A percentile compares a stretch with the other conserved stretches of the same genome.
These are phyloP conservation scores for Cylindrodendrum hubeiense DNA, from an alignment of 2,329 filamentous ascomycete species.

Conservation along the genomic window DNA sequence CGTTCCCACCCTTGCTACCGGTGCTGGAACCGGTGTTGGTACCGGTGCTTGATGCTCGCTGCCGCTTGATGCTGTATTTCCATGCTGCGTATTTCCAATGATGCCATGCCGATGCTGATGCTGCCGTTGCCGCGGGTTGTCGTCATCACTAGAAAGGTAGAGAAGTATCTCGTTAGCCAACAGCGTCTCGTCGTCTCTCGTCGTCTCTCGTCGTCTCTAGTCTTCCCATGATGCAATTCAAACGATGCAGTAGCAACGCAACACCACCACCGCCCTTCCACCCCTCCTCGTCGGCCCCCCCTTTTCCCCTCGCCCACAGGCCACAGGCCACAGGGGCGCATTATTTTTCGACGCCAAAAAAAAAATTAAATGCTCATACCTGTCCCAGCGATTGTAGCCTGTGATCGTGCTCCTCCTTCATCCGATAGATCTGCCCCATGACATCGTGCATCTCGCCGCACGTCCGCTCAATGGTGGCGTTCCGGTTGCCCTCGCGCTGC, in stretches of 20 bases:
- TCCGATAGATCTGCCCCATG: conserved; percentile 66
- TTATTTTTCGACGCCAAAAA: not conserved
- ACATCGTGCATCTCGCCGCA: conserved; percentile 77
- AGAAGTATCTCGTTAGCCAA: conserved; percentile 8
- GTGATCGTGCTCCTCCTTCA: conserved; percentile 56
- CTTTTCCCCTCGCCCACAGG: conserved; percentile 10
- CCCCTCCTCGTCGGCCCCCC: conserved; percentile 4
- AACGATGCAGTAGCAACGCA: too few species aligned
- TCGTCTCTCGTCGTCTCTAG: not conserved
- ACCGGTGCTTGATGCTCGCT: conserved; percentile 3
- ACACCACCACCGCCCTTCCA: conserved; percentile 3
- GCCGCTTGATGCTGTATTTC: conserved; percentile 30
- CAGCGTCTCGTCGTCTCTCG: not conserved
- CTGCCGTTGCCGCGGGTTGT: not conserved
- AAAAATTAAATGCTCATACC: conserved; percentile 19
- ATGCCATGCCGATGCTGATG: not conserved
- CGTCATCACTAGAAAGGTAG: conserved; percentile 15
- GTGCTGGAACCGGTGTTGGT: not conserved
- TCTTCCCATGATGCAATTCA: not conserved
- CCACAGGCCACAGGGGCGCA: too few species aligned
- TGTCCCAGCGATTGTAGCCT: conserved; percentile 50
- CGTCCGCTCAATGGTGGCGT: conserved; percentile 79
- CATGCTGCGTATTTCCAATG: conserved; percentile 21
- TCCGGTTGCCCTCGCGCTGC: conserved; percentile 79
- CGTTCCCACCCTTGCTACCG: conserved; percentile 17